phyloP scores from a whole-genome alignment of 2,329 filamentous ascomycete genomes.

The Verticillium longisporum region DNA sequence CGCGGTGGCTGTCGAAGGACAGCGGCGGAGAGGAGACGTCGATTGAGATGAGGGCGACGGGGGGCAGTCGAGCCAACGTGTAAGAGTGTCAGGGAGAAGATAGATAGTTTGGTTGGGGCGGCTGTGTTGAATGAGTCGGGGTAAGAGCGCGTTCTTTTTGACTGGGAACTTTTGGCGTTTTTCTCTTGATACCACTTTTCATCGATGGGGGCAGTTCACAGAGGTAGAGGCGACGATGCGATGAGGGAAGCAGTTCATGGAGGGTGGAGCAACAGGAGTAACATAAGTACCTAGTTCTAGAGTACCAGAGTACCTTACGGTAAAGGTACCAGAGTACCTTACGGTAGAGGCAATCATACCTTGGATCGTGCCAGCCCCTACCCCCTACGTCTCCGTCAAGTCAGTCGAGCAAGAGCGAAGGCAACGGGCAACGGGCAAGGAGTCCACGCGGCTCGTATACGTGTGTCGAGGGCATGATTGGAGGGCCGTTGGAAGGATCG shows the following conservation, averaged over 20 bases:
- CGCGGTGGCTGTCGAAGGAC: not conserved
- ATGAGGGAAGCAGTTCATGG: no score
- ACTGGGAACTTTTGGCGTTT: not conserved
- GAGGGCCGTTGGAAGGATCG: no score
- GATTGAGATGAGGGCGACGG: not conserved
- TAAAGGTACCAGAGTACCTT: not conserved
- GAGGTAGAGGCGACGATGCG: not conserved
- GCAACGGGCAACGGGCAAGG: no score
- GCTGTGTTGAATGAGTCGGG: not conserved
- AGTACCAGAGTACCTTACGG: not conserved
- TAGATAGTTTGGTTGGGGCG: not conserved
- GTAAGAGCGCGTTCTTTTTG: not conserved
- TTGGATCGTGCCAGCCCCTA: no score
- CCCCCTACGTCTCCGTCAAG: no score
- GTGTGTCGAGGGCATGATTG: no score
- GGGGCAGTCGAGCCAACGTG: not conserved
- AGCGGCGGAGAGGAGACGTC: not conserved
- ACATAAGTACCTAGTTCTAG: no score
- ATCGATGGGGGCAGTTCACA: not conserved
- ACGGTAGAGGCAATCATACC: no score
- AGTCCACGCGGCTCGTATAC: no score
- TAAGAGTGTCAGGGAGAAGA: no score
- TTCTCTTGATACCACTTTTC: not conserved
- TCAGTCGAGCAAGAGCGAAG: no score
- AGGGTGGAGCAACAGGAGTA: no score